Conservation (phyloP, 495 filamentous ascomycete species). For the Lichina pygmaea region DNA sequence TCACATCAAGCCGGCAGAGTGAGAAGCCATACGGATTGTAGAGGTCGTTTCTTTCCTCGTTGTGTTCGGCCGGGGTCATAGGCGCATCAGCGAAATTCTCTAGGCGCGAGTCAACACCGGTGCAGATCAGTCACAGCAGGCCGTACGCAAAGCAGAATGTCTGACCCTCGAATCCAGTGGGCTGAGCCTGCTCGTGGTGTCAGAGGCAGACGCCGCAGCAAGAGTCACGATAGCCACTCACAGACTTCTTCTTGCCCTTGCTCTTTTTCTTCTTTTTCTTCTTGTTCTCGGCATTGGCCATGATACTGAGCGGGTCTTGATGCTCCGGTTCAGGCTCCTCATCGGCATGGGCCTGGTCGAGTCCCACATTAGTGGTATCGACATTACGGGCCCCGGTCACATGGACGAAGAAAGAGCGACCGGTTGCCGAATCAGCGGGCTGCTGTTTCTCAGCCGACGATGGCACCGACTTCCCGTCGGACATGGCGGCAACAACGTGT, state of each 20-base stretch:
- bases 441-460: too few species aligned
- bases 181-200: conserved; percentile 12
- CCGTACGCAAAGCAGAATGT: not conserved
- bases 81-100: conserved; percentile 57
- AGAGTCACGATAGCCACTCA: not conserved
- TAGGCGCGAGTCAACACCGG: conserved; percentile 3
- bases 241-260: conserved; percentile 17
- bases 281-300: not conserved
- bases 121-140: too few species aligned
- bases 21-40: conserved; percentile 22
- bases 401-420: too few species aligned
- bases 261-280: conserved; percentile 9
- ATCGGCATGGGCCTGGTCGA: not conserved
- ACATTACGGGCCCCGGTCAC: too few species aligned
- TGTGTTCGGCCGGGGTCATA: conserved; percentile 35
- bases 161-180: conserved; percentile 30
- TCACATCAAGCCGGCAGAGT: not conserved
- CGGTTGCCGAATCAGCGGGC: too few species aligned
- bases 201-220: not conserved
- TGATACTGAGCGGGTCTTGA: not conserved
- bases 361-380: too few species aligned
- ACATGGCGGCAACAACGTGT: too few species aligned
- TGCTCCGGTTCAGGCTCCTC: not conserved
- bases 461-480: too few species aligned
- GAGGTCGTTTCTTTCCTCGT: conserved; percentile 26